Base-by-base conservation (phyloP, 2,329 filamentous ascomycete genomes). In the Neonectria hederae region DNA sequence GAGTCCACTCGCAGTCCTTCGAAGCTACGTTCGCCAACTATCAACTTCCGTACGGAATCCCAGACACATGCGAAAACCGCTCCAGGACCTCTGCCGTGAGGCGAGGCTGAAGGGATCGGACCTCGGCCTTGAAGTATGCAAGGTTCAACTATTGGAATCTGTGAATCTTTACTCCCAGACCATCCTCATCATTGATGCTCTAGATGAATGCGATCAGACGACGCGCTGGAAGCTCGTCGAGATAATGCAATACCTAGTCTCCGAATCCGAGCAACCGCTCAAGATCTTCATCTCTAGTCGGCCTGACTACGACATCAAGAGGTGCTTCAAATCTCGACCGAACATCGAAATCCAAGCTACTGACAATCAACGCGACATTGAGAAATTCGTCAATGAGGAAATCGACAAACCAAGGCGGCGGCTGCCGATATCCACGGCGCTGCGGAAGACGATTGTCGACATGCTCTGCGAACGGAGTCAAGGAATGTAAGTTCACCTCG, bases 21-120 rank as follows among this genome's bases (percentile, higher is more conserved):
- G 17, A 35, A 59, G 57, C 40, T 59, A 54, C 11, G 40, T 59
- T 14, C 38, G 57, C 10, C 57, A 59, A 40, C 8, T 59, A 10
- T 32, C 56, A 43, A 40, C 56, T 0, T n/a, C 35, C 8, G 4
- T 26, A 13, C 19, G 17, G 19, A 59, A 30, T 14, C 45, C 35
- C 4, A 19, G 17, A 26, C n/a, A 24, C 9, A 59, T 59, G 14
- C 46, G 24, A 2, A 30, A 43, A 32, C 35, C 22, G 11, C 38
- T 59, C 2, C n/a, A 21, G 13, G 10, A 52, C 3, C n/a, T 59
- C 2, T 51, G 17, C 5, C n/a, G 13, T 32, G 28, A 51, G 24
- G 13, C 35, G 5, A 59, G 10, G 46, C n/a, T 21, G 5, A 52
- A 26, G 4, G 56, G 56, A n/a, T 51, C 45, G 5, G 56, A 45